These are phyloP conservation scores for Verticillium longisporum DNA, from an alignment of 2,329 filamentous ascomycete genomes.

Conservation along the genomic window DNA sequence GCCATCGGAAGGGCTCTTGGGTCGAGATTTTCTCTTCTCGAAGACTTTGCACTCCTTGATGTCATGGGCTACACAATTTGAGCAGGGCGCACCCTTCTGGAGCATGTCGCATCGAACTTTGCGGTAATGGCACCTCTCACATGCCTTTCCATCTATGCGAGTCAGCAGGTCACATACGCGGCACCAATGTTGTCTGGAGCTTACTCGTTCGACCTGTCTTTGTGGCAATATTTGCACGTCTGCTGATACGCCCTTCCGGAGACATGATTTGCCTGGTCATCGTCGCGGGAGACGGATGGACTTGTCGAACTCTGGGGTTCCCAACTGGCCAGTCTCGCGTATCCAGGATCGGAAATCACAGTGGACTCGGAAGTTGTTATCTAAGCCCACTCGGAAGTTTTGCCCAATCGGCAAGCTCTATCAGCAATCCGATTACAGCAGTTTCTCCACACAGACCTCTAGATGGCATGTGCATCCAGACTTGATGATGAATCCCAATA, in stretches of 20 bases:
- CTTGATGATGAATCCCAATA: no score
- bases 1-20: constrained; percentile 18
- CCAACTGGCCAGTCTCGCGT: no score
- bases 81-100: constrained; percentile 36
- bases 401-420: constrained; percentile 3
- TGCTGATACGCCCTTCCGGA: not conserved
- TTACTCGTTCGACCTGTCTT: constrained; percentile 8
- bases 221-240: not conserved
- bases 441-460: no score
- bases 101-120: constrained; percentile 45
- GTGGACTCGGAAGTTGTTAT: not conserved
- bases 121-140: constrained; percentile 39
- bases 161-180: not conserved
- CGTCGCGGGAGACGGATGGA: not conserved
- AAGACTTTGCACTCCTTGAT: constrained; percentile 37
- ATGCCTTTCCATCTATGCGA: constrained; percentile 30
- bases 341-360: not conserved
- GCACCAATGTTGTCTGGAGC: not conserved
- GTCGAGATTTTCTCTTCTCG: constrained; percentile 40
- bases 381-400: not conserved
- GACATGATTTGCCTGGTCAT: not conserved
- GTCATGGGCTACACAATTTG: constrained; percentile 36
- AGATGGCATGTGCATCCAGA: no score
- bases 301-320: constrained; percentile 1
- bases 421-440: no score